Evolutionary conservation across 2,329 filamentous ascomycete species (phyloP).

Genomic region (Fusarium torulosum): DNA sequence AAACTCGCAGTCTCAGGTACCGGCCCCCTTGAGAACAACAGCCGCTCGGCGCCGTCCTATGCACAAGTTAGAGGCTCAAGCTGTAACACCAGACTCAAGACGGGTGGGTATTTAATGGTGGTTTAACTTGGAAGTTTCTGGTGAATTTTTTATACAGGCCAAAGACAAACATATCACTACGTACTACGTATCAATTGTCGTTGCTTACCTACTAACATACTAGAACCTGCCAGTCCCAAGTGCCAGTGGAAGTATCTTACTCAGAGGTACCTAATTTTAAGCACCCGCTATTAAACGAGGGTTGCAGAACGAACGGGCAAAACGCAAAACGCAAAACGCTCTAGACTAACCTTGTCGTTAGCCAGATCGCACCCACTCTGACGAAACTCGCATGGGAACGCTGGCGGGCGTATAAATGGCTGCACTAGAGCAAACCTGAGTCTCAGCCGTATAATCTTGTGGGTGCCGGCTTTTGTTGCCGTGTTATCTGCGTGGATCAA

Average conservation of each 20-base stretch:
- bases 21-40: conserved; percentile 14
- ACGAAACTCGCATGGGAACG: conserved; percentile 33
- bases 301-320: conserved; percentile 8
- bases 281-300: conserved; percentile 21
- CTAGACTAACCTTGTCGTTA: conserved; percentile 38
- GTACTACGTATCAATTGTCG: no score
- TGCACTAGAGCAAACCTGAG: conserved; percentile 25
- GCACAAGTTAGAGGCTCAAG: conserved; percentile 3
- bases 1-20: conserved; percentile 41
- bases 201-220: neutral
- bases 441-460: conserved; percentile 20
- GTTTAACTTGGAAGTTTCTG: neutral
- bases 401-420: conserved; percentile 29
- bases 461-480: conserved; percentile 37
- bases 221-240: neutral
- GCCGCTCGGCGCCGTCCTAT: conserved; percentile 16
- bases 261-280: conserved; percentile 18
- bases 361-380: conserved; percentile 37
- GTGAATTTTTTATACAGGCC: neutral
- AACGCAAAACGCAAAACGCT: conserved; percentile 33
- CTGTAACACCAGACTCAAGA: conserved; percentile 24
- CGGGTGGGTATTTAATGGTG: neutral
- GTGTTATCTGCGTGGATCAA: conserved; percentile 40
- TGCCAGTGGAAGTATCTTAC: neutral
- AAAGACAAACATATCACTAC: neutral